Evolutionary conservation across 148 eudicot genomes (phyloP).

Genomic region (Amaranthus cruentus): DNA sequence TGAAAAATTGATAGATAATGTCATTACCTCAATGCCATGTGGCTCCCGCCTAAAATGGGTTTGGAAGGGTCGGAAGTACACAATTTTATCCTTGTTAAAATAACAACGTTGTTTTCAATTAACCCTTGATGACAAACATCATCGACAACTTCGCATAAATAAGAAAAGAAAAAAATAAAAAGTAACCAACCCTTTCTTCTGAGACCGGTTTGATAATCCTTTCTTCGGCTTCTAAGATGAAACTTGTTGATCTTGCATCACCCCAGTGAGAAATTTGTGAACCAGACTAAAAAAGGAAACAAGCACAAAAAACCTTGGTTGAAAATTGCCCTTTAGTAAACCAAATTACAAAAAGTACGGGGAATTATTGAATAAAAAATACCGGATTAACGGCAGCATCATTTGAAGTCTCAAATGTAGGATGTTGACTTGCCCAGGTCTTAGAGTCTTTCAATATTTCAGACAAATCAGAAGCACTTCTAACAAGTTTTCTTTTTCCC

Average conservation of each 20-base stretch:
- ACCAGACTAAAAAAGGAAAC: constrained; percentile 29
- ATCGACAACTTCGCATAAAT: too few relatives aligned
- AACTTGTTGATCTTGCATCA: constrained; percentile 44
- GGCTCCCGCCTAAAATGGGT: too few relatives aligned
- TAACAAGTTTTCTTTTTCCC: constrained; percentile 21
- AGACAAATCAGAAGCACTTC: constrained; percentile 39
- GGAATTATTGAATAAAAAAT: not conserved
- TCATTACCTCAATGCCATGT: too few relatives aligned
- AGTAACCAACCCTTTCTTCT: constrained; percentile 53
- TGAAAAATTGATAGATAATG: too few relatives aligned
- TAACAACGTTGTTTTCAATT: too few relatives aligned
- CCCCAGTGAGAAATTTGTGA: constrained; percentile 40
- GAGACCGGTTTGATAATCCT: constrained; percentile 54
- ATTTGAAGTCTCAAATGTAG: constrained; percentile 37
- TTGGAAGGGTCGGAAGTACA: too few relatives aligned
- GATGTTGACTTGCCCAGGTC: constrained; percentile 29
- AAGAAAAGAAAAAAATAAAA: not conserved
- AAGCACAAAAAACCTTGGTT: not conserved
- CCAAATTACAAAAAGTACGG: not conserved
- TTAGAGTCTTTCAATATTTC: constrained; percentile 28
- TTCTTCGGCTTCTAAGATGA: constrained; percentile 70
- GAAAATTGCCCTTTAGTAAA: not conserved
- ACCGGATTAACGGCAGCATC: constrained; percentile 48
- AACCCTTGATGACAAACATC: too few relatives aligned
- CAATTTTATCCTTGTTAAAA: too few relatives aligned